Base-by-base conservation (phyloP, 2,329 filamentous ascomycete species). In the Colletotrichum sublineola region DNA sequence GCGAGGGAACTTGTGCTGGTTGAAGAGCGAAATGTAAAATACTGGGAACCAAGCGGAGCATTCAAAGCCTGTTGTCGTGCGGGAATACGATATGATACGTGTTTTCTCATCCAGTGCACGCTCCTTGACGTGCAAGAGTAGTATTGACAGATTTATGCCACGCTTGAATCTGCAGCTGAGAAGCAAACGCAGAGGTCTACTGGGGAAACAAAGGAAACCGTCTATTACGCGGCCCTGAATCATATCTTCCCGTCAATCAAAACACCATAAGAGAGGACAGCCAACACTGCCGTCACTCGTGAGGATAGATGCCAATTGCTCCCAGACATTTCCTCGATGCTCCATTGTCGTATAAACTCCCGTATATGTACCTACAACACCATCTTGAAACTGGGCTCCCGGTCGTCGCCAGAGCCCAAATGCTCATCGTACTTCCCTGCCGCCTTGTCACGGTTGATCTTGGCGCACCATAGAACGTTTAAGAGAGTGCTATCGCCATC, bases 371-470 rank as follows among this genome's bases (percentile, higher is more conserved):
- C 12, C 33, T 79, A 92, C 75, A 92, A 75, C 11, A 92, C 84
- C 84, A 92, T 85, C 74, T 83, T 86, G 75, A 92, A 92, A 2
- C 82, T 79, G 0, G 91, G 91, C 73, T 92, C 89, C 33, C 91
- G 83, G 75, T 93, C 91, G 76, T 93, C 91, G 0, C 87, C 88
- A 72, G 79, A 87, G 0, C 88, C 90, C 50, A 81, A 81, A 75
- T 86, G 92, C 74, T 87, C 77, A 63, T 86, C 86, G 75, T 91
- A 89, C 76, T 89, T 91, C 1, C 90, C 90, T 5, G 76, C 81
- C 15, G 79, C 82, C 81, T 93, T 93, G 76, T 92, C 90, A 9
- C 81, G 82, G 76, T 93, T 93, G 36, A 92, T 84, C 80, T 91
- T 92, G 73, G 81, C 82, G 75, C 90, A 92, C 80, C 90, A 91